Evolutionary conservation across 108 stramenopile species (phyloP), one percentile per base, ranked within the genome.

Genomic region (Pseudonitzschia multiseries): DNA sequence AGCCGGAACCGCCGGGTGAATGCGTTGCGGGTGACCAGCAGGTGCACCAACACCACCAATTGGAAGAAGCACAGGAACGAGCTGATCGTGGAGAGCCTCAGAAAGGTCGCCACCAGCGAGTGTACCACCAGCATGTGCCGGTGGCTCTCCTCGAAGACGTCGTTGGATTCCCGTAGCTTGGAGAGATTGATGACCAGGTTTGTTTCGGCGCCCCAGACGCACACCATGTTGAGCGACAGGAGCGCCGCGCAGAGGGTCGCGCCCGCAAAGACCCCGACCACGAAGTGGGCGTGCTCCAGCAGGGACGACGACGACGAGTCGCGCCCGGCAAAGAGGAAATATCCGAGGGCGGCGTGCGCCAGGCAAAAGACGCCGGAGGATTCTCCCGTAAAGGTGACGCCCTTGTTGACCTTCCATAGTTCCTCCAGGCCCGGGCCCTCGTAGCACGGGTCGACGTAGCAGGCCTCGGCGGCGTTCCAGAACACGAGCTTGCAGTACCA

Each of bases 351-450:
- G 21, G 66, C 66, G 22, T 67, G 66, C 21, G 44, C 28, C 9
- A 67, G 28, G 2, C 44, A 21, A 67, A 67, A 67, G 42, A 67
- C 21, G 8, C 66, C 66, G 9, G 66, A 67, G 9, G 66, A 67
- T 48, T 46, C 66, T 48, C 66, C 66, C 46, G 66, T 67, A 28
- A 67, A 67, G 28, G 66, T 48, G 28, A 67, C 24, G 12, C 66
- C 66, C 44, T 67, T 67, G 44, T 67, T 67, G 44, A 67, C 66
- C 66, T 67, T 67, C 66, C 66, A 67, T 9, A 67, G 44, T 26
- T 44, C 66, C 31, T 67, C 33, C 44, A 67, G 42, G 15, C 66
- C 66, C 13, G 66, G 66, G 20, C 66, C 66, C 36, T 67, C 66
- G 44, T 67, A 67, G 42, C 66, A 67, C 28, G 66, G 66, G 1